Evolutionary conservation across 2,329 filamentous ascomycete species (phyloP), one percentile per base, ranked within the genome.

Genomic region (Venturia nashicola): DNA sequence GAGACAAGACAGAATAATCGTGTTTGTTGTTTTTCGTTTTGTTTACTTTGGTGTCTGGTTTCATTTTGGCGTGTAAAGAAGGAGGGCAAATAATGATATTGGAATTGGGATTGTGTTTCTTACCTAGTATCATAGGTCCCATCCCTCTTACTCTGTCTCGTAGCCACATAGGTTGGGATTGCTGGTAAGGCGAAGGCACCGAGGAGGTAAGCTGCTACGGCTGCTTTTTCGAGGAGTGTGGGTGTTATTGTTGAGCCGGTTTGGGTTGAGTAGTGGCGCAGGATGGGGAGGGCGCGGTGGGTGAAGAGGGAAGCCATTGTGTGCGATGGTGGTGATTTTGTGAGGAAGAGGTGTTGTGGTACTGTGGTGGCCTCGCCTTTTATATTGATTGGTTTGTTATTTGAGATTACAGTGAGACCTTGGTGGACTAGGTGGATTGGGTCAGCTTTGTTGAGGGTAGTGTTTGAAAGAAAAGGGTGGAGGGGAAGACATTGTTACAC

Each of bases 181-280:
- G 76, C 76, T 0, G 75, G 75, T 8, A 76, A 68, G 3, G 74
- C 73, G 40, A 76, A 73, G 16, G 73, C 75, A 4, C 69, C 71
- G 6, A 74, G 71, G 1, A 76, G 70, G 59, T 76, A 76, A 14
- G 70, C 70, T 0, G 72, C 75, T 67, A 73, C 73, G 14, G 75
- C 70, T 36, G 32, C 32, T 14, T 57, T 57, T 36, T 57, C 51
- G 27, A 57, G 51, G 27, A 57, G 51, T 1, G 51, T 57, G 12
- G 51, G 51, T 57, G 51, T 57, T 57, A 57, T 36, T 23, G 51
- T 57, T 34, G 23, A 11, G 27, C 46, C 46, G 7, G 11, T 6
- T 27, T 57, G 51, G 27, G 51, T 34, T 2, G 51, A 57, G 51
- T 57, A 57, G 7, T 57, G 27, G 14, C 51, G 27, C 4, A 57